Conservation (phyloP, 768 basidiomycete species). For the Pseudohyphozyma bogoriensis region DNA sequence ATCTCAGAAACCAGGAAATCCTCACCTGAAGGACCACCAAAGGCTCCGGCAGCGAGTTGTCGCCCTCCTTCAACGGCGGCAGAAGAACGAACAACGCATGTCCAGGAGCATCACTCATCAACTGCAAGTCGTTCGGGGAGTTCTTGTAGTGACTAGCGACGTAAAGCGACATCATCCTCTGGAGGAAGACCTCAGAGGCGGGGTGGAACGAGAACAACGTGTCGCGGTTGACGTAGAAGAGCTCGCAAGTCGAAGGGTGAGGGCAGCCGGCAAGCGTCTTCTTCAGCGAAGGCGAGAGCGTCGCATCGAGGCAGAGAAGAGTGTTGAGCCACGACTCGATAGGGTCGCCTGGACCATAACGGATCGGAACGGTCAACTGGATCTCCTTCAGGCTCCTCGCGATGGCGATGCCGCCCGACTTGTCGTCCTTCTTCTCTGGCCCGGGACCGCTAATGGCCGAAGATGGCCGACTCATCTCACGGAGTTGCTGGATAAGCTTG, state of each 20-base stretch:
- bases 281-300: constrained; percentile 45
- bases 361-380: constrained; percentile 88
- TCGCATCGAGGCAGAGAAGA: constrained; percentile 82
- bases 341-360: constrained; percentile 74
- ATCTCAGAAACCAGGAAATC: background rate
- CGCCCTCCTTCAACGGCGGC: constrained; percentile 82
- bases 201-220: constrained; percentile 95
- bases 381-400: constrained; percentile 78
- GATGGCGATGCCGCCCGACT: constrained; percentile 45
- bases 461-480: constrained; percentile 75
- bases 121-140: constrained; percentile 95
- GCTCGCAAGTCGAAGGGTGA: constrained; percentile 83
- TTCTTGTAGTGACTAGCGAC: constrained; percentile 99
- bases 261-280: constrained; percentile 64
- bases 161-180: constrained; percentile 96
- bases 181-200: constrained; percentile 92
- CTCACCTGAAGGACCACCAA: constrained; percentile 74
- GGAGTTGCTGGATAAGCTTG: constrained; percentile 92
- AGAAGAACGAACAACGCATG: constrained; percentile 93
- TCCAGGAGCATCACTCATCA: constrained; percentile 91
- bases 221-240: constrained; percentile 91
- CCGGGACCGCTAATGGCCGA: constrained; percentile 39
- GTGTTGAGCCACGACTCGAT: constrained; percentile 90
- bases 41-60: constrained; percentile 70
- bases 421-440: constrained; percentile 24